These are phyloP conservation scores for Talaromyces adpressus DNA, from an alignment of 495 filamentous ascomycete genomes.

Conservation along the genomic window DNA sequence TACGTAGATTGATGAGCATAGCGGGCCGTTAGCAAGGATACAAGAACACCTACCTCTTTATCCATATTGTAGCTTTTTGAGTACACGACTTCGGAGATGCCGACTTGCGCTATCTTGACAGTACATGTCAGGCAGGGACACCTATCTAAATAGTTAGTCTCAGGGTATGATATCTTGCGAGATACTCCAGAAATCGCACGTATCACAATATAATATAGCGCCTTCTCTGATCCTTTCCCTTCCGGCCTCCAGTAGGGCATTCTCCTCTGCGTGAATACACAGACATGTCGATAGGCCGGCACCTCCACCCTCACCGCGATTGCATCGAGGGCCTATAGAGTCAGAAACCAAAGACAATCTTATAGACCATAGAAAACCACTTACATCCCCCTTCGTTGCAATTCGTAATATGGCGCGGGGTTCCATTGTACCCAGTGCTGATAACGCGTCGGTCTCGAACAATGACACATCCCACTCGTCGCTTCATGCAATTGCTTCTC, in stretches of 20 bases:
- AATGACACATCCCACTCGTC: constrained; percentile 91
- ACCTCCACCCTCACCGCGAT: constrained; percentile 62
- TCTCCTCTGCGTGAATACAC: constrained; percentile 95
- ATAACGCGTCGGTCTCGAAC: constrained; percentile 84
- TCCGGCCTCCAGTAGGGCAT: constrained; percentile 89
- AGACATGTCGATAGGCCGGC: constrained; percentile 75
- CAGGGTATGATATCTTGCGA: background rate
- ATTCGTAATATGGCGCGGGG: constrained; percentile 75
- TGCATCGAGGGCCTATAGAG: constrained; percentile 62
- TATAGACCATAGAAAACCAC: constrained; percentile 10
- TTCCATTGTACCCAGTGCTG: constrained; percentile 96
- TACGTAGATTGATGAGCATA: constrained; percentile 21
- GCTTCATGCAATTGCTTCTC: constrained; percentile 96
- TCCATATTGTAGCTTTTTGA: constrained; percentile 93
- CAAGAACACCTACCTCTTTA: constrained; percentile 36
- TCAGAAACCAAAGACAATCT: background rate
- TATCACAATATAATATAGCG: constrained; percentile 86
- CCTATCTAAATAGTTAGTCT: constrained; percentile 20
- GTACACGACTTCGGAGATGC: constrained; percentile 92
- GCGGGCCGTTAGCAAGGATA: background rate
- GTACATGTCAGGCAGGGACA: constrained; percentile 98
- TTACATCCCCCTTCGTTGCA: constrained; percentile 90
- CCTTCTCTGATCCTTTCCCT: constrained; percentile 77
- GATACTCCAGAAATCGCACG: constrained; percentile 32
- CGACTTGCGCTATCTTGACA: constrained; percentile 95